phyloP scores from a whole-genome alignment of 192 early-diverging fungal genomes.

The Mortierella alpina region DNA sequence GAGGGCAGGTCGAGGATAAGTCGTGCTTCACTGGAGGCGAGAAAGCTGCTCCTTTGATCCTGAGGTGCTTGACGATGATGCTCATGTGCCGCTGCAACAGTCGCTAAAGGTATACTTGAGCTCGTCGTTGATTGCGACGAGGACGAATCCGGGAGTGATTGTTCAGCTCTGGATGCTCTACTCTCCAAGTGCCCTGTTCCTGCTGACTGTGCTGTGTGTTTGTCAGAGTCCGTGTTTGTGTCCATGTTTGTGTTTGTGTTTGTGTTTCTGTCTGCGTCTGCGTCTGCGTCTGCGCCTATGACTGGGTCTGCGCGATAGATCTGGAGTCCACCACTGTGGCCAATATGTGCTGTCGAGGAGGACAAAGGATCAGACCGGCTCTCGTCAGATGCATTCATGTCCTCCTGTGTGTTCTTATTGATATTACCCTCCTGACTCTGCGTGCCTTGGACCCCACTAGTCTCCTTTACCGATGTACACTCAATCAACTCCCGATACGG shows the following conservation, averaged over 20 bases:
- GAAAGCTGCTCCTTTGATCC: constrained; percentile 7
- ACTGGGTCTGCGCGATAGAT: too few species aligned
- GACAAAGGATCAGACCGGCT: too few species aligned
- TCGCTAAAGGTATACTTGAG: not conserved
- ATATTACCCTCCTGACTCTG: not conserved
- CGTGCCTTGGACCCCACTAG: not conserved
- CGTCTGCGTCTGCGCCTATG: too few species aligned
- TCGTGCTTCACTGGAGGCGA: constrained; percentile 31
- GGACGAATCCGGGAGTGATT: not conserved
- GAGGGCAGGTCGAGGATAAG: constrained; percentile 44
- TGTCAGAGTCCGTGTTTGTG: too few species aligned
- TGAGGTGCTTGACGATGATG: not conserved
- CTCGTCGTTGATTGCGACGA: not conserved
- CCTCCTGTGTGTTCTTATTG: not conserved
- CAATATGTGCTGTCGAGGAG: too few species aligned
- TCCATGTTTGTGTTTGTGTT: too few species aligned
- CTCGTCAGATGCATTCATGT: not conserved
- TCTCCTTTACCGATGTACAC: constrained; percentile 21
- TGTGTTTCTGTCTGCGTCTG: too few species aligned
- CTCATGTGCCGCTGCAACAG: not conserved
- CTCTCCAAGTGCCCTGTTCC: too few species aligned
- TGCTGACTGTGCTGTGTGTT: too few species aligned
- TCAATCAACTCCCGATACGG: constrained; percentile 40
- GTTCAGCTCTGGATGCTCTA: not conserved
- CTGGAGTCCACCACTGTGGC: too few species aligned